Base-by-base conservation (phyloP, 2,329 filamentous ascomycete species). In the Blastomyces silverae region DNA sequence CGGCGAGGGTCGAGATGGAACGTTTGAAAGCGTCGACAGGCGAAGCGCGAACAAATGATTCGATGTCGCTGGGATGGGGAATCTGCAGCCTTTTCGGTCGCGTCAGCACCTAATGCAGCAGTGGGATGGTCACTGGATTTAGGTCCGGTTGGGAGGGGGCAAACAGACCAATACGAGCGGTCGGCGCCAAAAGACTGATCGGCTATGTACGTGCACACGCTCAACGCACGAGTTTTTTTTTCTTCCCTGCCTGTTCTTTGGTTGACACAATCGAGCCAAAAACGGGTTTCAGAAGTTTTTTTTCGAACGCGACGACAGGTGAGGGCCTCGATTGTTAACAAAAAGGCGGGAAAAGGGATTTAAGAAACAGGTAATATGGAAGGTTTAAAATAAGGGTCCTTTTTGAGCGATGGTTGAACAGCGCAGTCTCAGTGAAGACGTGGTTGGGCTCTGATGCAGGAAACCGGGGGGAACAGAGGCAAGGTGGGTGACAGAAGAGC, bases 91-190 rank as follows among this genome's bases (percentile, higher is more conserved):
- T 72, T 71, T 72, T 70, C 71, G 64, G 71, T 76, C 72, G 73
- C 74, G 76, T 79, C 75, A 80, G 77, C 72, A 55, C 66, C 73
- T 73, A 77, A 75, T 72, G 77, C 78, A 80, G 74, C 71, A 39
- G 44, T 42, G 50, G 64, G 37, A 55, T 61, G 48, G 62, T 62
- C 52, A 66, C 55, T 66, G 56, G 64, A 56, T 66, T 56, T 62
- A 61, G 58, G 56, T 28, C 22, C 42, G 28, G 55, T 57, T 66
- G 31, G 60, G 64, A 56, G 58, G 31, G 42, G 42, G 42, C 39
- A 60, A 64, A 61, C 57, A 59, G 52, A 66, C 64, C 53, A 61
- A 48, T 61, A 22, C 37, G 13, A 63, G 60, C 34, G 42, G 17
- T 59, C 46, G n/a, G 59, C 48, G 28, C 62, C 62, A 62, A 62